Evolutionary conservation across 768 basidiomycete genomes (phyloP).

Genomic region (Floccularia luteovirens): DNA sequence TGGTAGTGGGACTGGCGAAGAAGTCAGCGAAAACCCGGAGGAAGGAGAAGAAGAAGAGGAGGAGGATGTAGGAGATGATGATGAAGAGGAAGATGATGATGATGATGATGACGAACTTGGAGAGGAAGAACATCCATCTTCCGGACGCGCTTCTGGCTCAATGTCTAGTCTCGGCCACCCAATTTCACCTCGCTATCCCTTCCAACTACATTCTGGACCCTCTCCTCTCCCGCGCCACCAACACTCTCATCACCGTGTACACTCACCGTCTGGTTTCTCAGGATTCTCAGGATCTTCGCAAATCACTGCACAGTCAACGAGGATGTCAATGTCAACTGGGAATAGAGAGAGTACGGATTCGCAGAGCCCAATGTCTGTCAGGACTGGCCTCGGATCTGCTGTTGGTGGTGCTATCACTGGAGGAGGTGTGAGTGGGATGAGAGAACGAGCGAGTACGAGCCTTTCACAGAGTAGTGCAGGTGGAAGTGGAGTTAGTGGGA

Average conservation of each 20-base stretch:
- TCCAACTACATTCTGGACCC: no score
- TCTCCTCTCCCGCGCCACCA: no score
- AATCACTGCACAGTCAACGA: conserved; percentile 9
- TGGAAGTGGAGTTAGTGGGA: conserved; percentile 9
- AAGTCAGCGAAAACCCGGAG: conserved; percentile 7
- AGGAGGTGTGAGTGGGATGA: no score
- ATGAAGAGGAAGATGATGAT: conserved; percentile 24
- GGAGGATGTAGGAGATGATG: conserved; percentile 16
- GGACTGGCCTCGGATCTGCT: conserved; percentile 2
- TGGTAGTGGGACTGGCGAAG: conserved; percentile 11
- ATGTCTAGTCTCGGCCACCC: conserved; percentile 84
- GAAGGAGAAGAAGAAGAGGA: conserved; percentile 8
- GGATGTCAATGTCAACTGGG: conserved; percentile 52
- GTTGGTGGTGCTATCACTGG: no score
- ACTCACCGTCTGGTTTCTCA: conserved; percentile 21
- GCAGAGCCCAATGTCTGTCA: conserved; percentile 34
- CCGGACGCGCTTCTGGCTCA: conserved; percentile 67
- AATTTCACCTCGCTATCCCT: conserved; percentile 61
- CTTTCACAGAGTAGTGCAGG: conserved; percentile 20
- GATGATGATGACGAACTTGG: conserved; percentile 24
- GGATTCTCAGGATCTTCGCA: conserved; percentile 36
- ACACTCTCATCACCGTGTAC: conserved; percentile 21
- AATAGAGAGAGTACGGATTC: conserved; percentile 57
- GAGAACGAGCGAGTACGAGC: conserved; percentile 25
- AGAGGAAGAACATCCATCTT: conserved; percentile 43